Evolutionary conservation across 225 moss, liverwort and hornwort species (phyloP).

Genomic region (Thuidium tamariscinum): DNA sequence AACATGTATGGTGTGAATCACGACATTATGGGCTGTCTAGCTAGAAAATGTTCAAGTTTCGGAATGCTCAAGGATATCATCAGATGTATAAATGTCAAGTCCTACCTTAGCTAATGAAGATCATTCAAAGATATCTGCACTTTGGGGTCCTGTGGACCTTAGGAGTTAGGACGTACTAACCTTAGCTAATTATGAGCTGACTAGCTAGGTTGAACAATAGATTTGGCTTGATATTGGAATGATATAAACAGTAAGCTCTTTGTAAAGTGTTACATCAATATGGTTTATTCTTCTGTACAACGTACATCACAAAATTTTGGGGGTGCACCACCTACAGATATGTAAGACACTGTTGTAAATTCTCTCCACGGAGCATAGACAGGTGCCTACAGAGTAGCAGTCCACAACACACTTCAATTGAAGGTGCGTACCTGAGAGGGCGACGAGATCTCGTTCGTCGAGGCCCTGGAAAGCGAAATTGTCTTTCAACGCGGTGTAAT

Average conservation of each 20-base stretch:
- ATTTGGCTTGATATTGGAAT: neutral
- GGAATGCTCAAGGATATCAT: neutral
- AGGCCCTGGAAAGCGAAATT: neutral
- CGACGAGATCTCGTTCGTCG: slow-evolving; percentile 22
- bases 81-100: neutral
- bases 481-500: neutral
- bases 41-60: neutral
- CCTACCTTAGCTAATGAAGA: too few relatives aligned
- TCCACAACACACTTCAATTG: neutral
- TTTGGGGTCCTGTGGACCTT: too few relatives aligned
- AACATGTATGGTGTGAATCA: neutral
- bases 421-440: slow-evolving; percentile 24
- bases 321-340: neutral
- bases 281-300: neutral
- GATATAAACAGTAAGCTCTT: too few relatives aligned
- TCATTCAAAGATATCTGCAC: neutral
- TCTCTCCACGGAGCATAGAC: neutral
- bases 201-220: neutral
- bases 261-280: too few relatives aligned
- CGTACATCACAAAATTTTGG: neutral
- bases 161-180: neutral
- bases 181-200: neutral
- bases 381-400: neutral
- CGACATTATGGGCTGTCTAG: neutral
- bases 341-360: neutral